Evolutionary conservation across 169 alveolate genomes (phyloP).

Genomic region (Plasmodium coatneyi): DNA sequence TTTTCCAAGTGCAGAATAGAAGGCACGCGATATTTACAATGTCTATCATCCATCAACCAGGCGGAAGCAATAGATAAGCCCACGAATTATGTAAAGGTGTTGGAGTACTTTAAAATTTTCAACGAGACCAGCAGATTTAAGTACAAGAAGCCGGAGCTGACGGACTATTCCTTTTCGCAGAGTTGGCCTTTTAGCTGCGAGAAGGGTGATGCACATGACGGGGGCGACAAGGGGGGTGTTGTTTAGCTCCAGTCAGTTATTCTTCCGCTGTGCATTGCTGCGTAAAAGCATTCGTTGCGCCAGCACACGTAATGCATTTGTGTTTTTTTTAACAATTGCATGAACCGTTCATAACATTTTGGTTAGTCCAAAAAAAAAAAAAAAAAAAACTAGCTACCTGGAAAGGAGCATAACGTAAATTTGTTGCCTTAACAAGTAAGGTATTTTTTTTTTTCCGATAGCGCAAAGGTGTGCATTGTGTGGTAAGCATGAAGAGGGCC

Average conservation of each 20-base stretch:
- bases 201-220: neutral
- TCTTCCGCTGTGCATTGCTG: neutral
- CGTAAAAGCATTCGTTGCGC: neutral
- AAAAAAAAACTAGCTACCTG: conserved; percentile 10
- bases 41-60: conserved; percentile 57
- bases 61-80: conserved; percentile 37
- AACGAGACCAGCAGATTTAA: conserved; percentile 73
- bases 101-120: conserved; percentile 69
- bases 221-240: conserved; percentile 10
- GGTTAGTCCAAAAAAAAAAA: neutral
- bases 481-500: neutral
- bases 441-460: neutral
- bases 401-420: neutral
- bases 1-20: conserved; percentile 69
- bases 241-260: conserved; percentile 11
- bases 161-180: conserved; percentile 62
- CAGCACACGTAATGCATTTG: neutral
- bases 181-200: neutral
- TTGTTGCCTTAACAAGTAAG: neutral
- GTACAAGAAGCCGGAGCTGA: conserved; percentile 52
- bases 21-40: conserved; percentile 55
- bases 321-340: neutral
- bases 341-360: neutral
- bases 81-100: conserved; percentile 45
- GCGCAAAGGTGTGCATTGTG: neutral